A percentile compares a stretch with the other conserved stretches of the same genome.
phyloP scores from a whole-genome alignment of 345 rosid species.

The Reutealis trisperma region DNA sequence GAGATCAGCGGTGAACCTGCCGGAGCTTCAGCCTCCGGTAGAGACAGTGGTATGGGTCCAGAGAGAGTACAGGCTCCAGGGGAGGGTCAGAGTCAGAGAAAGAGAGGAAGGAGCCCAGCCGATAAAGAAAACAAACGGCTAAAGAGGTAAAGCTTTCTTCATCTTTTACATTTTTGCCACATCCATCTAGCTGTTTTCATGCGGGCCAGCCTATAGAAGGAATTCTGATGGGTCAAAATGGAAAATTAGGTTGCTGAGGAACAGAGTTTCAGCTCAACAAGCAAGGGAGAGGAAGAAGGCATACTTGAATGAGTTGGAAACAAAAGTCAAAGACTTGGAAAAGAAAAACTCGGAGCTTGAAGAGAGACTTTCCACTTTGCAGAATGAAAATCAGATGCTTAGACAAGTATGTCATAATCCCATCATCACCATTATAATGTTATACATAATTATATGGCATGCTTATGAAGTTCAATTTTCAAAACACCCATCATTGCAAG shows the following conservation, averaged over 20 bases:
- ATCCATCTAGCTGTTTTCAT: background rate
- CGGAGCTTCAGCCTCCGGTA: constrained; percentile 48
- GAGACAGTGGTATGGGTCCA: constrained; percentile 45
- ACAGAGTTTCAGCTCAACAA: constrained; percentile 99
- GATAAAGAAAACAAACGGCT: constrained; percentile 92
- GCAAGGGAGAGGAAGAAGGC: constrained; percentile 98
- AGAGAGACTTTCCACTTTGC: constrained; percentile 85
- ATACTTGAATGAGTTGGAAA: constrained; percentile 77
- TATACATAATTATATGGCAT: background rate
- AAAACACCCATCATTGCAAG: background rate
- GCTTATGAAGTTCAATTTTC: background rate
- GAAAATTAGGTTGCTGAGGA: constrained; percentile 82
- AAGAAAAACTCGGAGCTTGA: constrained; percentile 89
- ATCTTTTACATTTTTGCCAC: background rate
- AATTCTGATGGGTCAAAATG: background rate
- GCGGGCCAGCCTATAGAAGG: background rate
- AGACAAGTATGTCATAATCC: constrained; percentile 60
- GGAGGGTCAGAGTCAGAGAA: constrained; percentile 64
- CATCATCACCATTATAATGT: background rate
- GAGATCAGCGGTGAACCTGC: constrained; percentile 71
- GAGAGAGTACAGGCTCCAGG: constrained; percentile 52
- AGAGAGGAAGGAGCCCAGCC: constrained; percentile 83
- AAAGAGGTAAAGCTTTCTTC: constrained; percentile 52
- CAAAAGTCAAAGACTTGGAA: constrained; percentile 81
- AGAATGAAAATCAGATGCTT: constrained; percentile 98